Evolutionary conservation across 768 basidiomycete genomes (phyloP).

Genomic region (Mycena rosella): DNA sequence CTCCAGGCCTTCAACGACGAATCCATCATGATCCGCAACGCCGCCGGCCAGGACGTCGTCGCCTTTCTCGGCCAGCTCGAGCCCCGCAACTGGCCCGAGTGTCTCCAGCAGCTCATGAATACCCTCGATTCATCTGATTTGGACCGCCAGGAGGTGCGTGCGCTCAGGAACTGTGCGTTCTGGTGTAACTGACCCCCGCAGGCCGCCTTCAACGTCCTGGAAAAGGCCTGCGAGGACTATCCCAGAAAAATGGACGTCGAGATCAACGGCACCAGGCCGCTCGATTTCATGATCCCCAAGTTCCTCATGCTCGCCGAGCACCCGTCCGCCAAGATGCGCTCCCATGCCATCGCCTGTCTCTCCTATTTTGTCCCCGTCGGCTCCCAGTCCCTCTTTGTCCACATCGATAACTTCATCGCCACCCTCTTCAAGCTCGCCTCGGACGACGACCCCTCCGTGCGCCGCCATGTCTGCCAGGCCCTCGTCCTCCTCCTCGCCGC

Average conservation of each 20-base stretch:
- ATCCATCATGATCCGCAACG: conserved; percentile 91
- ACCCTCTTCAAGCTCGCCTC: conserved; percentile 95
- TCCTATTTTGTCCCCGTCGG: conserved; percentile 93
- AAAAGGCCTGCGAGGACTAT: conserved; percentile 97
- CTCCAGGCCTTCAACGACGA: conserved; percentile 86
- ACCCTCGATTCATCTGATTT: conserved; percentile 82
- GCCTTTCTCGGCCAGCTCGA: conserved; percentile 90
- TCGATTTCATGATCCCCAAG: conserved; percentile 97
- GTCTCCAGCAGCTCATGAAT: conserved; percentile 85
- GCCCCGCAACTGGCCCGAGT: conserved; percentile 96
- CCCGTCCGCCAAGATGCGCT: conserved; percentile 87
- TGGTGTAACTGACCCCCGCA: conserved; percentile 36
- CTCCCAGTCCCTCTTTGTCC: conserved; percentile 87
- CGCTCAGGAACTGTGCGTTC: background rate
- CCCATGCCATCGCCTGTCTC: conserved; percentile 93
- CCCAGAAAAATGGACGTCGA: conserved; percentile 96
- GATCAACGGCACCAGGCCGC: conserved; percentile 91
- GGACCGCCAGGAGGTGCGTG: conserved; percentile 87
- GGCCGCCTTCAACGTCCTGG: conserved; percentile 95
- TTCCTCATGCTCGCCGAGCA: conserved; percentile 93
- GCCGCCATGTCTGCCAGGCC: conserved; percentile 95
- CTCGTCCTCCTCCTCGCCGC: conserved; percentile 93
- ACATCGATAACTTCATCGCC: conserved; percentile 94
- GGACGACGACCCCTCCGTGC: conserved; percentile 93
- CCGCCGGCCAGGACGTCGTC: conserved; percentile 93